Percentiles rank a stretch among this genome's conserved stretches.
These are phyloP conservation scores for Saccharum hybrid DNA, from an alignment of 202 grass and related monocot genomes.

Conservation along the genomic window DNA sequence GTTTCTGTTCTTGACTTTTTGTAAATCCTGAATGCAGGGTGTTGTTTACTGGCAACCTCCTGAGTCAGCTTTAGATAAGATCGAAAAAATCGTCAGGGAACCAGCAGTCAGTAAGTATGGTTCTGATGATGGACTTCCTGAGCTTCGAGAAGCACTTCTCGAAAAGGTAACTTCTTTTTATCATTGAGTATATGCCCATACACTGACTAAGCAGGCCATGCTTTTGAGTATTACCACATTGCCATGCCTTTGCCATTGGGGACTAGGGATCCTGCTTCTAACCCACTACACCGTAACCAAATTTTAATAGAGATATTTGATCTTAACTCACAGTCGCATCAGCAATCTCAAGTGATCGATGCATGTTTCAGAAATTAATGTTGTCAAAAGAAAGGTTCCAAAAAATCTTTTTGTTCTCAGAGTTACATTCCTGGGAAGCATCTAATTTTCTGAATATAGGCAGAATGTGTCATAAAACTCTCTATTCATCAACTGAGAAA, in stretches of 20 bases:
- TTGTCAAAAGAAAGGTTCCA: conserved; percentile 4
- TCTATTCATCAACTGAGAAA: conserved; percentile 25
- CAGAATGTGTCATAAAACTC: neutral
- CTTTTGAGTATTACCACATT: neutral
- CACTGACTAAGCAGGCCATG: conserved; percentile 24
- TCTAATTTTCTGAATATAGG: neutral
- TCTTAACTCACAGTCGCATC: conserved; percentile 8
- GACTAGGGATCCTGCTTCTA: neutral
- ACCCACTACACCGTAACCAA: neutral
- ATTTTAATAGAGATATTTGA: conserved; percentile 22
- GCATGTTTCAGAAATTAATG: neutral
- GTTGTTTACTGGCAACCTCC: conserved; percentile 95
- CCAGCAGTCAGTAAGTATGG: conserved; percentile 85
- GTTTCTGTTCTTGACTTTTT: neutral
- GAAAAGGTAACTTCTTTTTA: conserved; percentile 79
- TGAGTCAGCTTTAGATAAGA: conserved; percentile 67
- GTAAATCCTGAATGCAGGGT: conserved; percentile 56
- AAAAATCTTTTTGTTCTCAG: neutral
- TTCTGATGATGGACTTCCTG: conserved; percentile 86
- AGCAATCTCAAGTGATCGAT: neutral
- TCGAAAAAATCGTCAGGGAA: conserved; percentile 76
- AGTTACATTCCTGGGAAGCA: neutral
- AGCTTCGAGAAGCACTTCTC: conserved; percentile 82
- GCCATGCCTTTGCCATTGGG: neutral
- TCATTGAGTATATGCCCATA: neutral